Percentiles rank a stretch among this genome's conserved stretches.
Evolutionary conservation across 805 yeast species (phyloP).

Genomic region (Metschnikowia henanensis): DNA sequence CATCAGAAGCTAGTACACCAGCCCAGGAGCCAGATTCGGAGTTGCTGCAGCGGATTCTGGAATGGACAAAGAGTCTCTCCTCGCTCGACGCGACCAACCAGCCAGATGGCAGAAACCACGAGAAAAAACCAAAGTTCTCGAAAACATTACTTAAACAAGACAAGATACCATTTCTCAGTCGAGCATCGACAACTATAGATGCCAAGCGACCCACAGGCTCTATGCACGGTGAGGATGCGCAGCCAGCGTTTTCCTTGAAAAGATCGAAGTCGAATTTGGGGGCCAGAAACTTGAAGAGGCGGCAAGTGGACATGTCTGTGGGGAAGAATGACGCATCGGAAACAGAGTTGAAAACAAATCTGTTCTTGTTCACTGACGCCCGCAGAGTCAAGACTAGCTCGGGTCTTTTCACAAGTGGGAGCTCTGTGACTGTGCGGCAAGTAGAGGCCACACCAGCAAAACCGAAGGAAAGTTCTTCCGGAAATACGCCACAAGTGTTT

Average conservation of each 20-base stretch:
- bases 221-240: constrained; percentile 22
- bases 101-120: background rate
- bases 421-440: constrained; percentile 26
- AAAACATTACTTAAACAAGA: constrained; percentile 15
- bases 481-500: constrained; percentile 11
- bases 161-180: constrained; percentile 17
- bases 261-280: constrained; percentile 42
- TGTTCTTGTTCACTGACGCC: constrained; percentile 31
- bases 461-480: background rate
- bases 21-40: background rate
- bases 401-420: background rate
- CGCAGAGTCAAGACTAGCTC: constrained; percentile 19
- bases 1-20: background rate
- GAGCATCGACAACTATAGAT: constrained; percentile 20
- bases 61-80: constrained; percentile 5
- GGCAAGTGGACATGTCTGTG: constrained; percentile 42
- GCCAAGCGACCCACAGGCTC: constrained; percentile 21
- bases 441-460: constrained; percentile 33
- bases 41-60: constrained; percentile 1
- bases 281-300: constrained; percentile 35
- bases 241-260: constrained; percentile 37
- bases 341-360: constrained; percentile 6
- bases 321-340: constrained; percentile 4
- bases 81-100: background rate
- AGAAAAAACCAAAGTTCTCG: constrained; percentile 16